phyloP scores from a whole-genome alignment of 2,329 filamentous ascomycete genomes.

The Blastomyces parvus region DNA sequence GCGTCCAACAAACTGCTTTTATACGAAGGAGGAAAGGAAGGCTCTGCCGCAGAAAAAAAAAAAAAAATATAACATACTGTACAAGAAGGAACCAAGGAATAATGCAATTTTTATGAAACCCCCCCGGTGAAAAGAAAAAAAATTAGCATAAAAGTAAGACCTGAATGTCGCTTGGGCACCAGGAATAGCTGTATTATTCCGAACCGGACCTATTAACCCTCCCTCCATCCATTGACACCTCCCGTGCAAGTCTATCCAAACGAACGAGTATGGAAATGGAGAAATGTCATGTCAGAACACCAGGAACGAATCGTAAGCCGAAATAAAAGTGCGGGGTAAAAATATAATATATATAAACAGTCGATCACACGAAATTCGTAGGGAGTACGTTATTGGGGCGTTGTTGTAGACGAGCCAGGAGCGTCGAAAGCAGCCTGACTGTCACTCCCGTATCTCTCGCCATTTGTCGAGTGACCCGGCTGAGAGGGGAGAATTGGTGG shows the following conservation, averaged over 20 bases:
- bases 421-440: conserved; percentile 1
- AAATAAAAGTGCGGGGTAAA: not conserved
- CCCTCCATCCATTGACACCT: not conserved
- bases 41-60: not conserved
- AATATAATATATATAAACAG: conserved; percentile 1
- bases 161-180: not conserved
- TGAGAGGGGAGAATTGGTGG: conserved; percentile 6
- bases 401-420: not conserved
- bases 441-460: conserved; percentile 3
- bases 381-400: not conserved
- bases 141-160: not conserved
- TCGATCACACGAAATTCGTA: not conserved
- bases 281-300: conserved; percentile 5
- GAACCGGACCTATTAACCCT: not conserved
- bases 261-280: conserved; percentile 2
- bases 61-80: conserved; percentile 2
- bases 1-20: not conserved
- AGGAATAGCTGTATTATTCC: conserved; percentile 3
- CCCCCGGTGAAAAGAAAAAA: not conserved
- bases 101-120: conserved; percentile 3
- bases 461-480: conserved; percentile 3
- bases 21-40: not conserved
- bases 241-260: conserved; percentile 6
- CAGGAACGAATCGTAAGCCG: conserved; percentile 4
- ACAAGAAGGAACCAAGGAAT: conserved; percentile 4